Evolutionary conservation across 352 stramenopile species (phyloP), one percentile per base, ranked within the genome.

Genomic region (Peronospora farinosa): DNA sequence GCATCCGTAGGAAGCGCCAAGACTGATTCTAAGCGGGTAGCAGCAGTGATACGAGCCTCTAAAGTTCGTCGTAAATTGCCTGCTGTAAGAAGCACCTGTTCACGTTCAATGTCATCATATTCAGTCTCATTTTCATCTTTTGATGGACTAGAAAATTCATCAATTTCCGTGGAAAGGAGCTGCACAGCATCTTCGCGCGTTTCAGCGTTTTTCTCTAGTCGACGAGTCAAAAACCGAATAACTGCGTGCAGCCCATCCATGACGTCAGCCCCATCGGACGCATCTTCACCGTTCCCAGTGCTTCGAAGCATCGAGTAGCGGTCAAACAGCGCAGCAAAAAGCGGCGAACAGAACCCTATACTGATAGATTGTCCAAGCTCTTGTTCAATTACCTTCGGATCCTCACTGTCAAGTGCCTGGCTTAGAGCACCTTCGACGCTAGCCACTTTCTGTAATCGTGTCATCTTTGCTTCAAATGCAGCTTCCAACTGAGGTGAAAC

Each of bases 181-280:
- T 78, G 57, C 3, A 86, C 43, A 7, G 64, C 73, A 41, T 88
- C 78, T 51, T 85, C 60, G 19, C 78, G 71, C 12, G 85, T 68
- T 48, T 88, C 78, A 0, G 69, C 61, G 19, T 84, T 77, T 19
- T 47, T 36, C 7, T 79, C 55, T 1, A 86, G 52, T 33, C 78
- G 69, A 15, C 54, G 51, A 19, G 65, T 75, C 30, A 89, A 65
- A 32, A 86, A 86, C 15, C 74, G 61, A 48, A 87, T 69, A 5
- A 60, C 57, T 13, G 73, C 73, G n/a, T 66, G 66, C 13, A 89
- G 38, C 11, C 69, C 78, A 39, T 83, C 68, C 32, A 60, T 65
- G 33, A 60, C 51, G 3, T 45, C 36, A 16, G 47, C 42, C 4
- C 23, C 37, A 44, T 61, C 54, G 2, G 25, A 23, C 0, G 35